Conservation (phyloP, 805 yeast genomes). For the Metschnikowia santaceciliae region DNA sequence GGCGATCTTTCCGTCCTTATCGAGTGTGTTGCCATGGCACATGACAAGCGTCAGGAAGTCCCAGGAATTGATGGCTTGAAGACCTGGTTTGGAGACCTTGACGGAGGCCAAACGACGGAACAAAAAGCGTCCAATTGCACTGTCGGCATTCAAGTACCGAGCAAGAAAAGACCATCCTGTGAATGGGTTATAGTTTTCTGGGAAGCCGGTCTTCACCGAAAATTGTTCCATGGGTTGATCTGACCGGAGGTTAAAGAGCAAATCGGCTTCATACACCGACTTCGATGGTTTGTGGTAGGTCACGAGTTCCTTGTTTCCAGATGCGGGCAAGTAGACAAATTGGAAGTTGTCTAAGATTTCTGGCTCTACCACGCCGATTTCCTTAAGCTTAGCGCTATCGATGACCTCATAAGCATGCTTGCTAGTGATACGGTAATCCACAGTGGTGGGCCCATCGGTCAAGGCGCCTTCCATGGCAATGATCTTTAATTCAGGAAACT, state of each 20-base stretch:
- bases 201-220: conserved; percentile 43
- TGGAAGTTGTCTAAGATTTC: conserved; percentile 43
- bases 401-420: conserved; percentile 33
- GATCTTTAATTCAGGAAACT: conserved; percentile 48
- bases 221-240: conserved; percentile 39
- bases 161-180: conserved; percentile 41
- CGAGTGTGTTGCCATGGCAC: conserved; percentile 22
- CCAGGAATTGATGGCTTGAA: conserved; percentile 21
- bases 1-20: conserved; percentile 13
- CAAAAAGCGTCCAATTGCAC: conserved; percentile 29
- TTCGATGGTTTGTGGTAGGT: conserved; percentile 45
- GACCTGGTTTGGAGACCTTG: conserved; percentile 13
- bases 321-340: conserved; percentile 54
- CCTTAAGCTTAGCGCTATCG: conserved; percentile 20
- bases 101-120: conserved; percentile 23
- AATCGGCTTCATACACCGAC: conserved; percentile 55
- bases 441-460: conserved; percentile 26
- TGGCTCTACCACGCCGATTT: conserved; percentile 34
- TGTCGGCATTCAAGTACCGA: conserved; percentile 39
- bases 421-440: conserved; percentile 40
- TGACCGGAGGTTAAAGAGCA: conserved; percentile 53
- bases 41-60: conserved; percentile 24
- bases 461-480: conserved; percentile 48
- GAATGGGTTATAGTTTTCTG: conserved; percentile 39
- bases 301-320: conserved; percentile 57